Conservation (phyloP, 108 stramenopile species). For the Pseudonitzschia delicatissima region DNA sequence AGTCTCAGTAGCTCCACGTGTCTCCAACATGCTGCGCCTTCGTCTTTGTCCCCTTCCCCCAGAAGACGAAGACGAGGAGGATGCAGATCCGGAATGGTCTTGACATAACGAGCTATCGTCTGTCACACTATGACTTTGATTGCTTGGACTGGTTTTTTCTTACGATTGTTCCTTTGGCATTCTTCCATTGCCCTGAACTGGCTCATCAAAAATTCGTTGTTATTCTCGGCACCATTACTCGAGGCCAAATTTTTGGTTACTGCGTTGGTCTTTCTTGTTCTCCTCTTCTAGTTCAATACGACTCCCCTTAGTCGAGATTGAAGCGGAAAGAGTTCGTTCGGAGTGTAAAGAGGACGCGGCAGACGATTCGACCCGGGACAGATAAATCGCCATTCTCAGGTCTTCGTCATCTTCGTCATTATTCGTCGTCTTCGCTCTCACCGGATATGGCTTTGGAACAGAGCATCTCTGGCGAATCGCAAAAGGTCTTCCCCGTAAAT, state of each 20-base stretch:
- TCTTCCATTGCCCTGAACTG: conserved; percentile 34
- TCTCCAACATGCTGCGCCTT: conserved; percentile 18
- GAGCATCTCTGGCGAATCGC: too few species aligned
- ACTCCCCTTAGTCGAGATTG: too few species aligned
- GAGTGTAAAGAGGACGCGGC: too few species aligned
- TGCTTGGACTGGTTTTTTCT: too few species aligned
- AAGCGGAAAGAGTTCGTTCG: too few species aligned
- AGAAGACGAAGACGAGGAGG: neutral
- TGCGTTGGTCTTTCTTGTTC: too few species aligned
- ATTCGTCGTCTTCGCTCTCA: neutral
- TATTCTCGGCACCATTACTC: neutral
- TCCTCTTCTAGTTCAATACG: too few species aligned
- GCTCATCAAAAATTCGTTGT: conserved; percentile 13
- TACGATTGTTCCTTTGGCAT: conserved; percentile 7
- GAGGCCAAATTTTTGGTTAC: too few species aligned
- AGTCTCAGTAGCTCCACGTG: conserved; percentile 34
- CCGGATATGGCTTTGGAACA: too few species aligned
- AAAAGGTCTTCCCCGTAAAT: too few species aligned
- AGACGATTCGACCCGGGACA: conserved; percentile 1
- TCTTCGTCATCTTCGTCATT: conserved; percentile 4
- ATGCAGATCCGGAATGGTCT: neutral
- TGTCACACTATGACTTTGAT: too few species aligned
- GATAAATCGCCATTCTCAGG: conserved; percentile 11
- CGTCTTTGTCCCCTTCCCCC: neutral
- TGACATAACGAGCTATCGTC: too few species aligned